phyloP scores from a whole-genome alignment of 164 flowering plant genomes.

The Berberis vulgaris region DNA sequence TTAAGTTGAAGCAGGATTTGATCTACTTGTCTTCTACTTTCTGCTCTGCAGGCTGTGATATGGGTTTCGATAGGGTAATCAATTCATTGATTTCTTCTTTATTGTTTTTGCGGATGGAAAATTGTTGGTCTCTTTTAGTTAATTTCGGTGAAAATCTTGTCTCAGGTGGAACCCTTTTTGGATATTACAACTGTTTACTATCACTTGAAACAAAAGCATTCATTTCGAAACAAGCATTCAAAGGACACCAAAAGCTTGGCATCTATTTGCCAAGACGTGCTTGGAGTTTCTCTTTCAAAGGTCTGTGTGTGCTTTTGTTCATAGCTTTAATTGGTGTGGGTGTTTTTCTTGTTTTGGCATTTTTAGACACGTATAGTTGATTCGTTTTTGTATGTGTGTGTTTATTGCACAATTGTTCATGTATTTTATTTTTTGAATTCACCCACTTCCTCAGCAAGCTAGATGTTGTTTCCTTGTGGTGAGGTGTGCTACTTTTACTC shows the following conservation, averaged over 20 bases:
- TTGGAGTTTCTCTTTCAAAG: conserved; percentile 72
- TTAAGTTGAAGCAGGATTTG: conserved; percentile 83
- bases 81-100: background rate
- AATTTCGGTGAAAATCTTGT: background rate
- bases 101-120: background rate
- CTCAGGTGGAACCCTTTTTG: conserved; percentile 79
- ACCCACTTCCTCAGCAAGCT: too few species aligned
- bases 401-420: too few species aligned
- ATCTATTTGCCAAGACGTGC: conserved; percentile 60
- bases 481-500: too few species aligned
- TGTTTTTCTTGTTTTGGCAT: too few species aligned
- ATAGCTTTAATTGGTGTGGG: background rate
- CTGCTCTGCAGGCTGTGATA: conserved; percentile 42
- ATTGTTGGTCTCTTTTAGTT: background rate
- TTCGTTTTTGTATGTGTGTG: too few species aligned
- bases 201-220: conserved; percentile 38
- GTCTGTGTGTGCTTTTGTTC: conserved; percentile 14
- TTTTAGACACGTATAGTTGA: too few species aligned
- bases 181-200: conserved; percentile 58
- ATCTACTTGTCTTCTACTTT: conserved; percentile 70
- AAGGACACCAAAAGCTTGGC: conserved; percentile 77
- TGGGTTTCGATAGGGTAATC: conserved; percentile 64
- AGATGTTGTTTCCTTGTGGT: too few species aligned
- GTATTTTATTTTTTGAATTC: too few species aligned
- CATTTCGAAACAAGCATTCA: conserved; percentile 30